Evolutionary conservation across 2,329 filamentous ascomycete genomes (phyloP), one percentile per base, ranked within the genome.

Genomic region (Xylaria sp.): DNA sequence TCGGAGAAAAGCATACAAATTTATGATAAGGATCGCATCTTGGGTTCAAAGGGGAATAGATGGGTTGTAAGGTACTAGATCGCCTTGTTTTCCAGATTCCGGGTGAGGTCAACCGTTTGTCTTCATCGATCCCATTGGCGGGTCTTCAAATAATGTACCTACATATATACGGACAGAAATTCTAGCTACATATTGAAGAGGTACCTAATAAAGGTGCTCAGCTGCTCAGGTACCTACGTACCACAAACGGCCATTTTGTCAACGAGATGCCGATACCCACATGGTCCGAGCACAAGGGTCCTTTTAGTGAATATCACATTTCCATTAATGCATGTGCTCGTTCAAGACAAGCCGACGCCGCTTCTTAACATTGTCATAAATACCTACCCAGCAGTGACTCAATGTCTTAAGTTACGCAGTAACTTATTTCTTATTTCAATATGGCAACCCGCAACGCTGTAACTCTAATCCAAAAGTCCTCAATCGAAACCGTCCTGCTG

Each of bases 401-500:
- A 34, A 34, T 3, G 16, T 34, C 29, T 13, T 11, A 4, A 39
- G 18, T 19, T 19, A 6, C 2, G 3, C 5, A 7, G 21, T 5
- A 8, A 16, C 17, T 2, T n/a, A 44, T 22, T 40, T 43, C 48
- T 57, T 52, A 39, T 49, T n/a, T 66, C 16, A 65, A 49, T 40
- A 67, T 70, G 70, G 67, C 70, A 45, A 67, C 76, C 43, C 73
- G 81, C 45, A 74, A 75, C 43, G 82, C 79, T 61, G 73, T 83
- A 42, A 72, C 76, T 2, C 74, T 75, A 2, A 71, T 77, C 44
- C 78, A 76, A 46, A 82, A 79, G 53, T 74, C 77, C 19, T 62
- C 64, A 16, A 41, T 52, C 18, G 62, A 63, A 0, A 76, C 72
- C 1, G 69, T 91, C 17, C 81, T 86, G 49, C 72, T 91, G 26